These are phyloP conservation scores for Xylariales sp. DNA, from an alignment of 2,329 filamentous ascomycete species.

Conservation along the genomic window DNA sequence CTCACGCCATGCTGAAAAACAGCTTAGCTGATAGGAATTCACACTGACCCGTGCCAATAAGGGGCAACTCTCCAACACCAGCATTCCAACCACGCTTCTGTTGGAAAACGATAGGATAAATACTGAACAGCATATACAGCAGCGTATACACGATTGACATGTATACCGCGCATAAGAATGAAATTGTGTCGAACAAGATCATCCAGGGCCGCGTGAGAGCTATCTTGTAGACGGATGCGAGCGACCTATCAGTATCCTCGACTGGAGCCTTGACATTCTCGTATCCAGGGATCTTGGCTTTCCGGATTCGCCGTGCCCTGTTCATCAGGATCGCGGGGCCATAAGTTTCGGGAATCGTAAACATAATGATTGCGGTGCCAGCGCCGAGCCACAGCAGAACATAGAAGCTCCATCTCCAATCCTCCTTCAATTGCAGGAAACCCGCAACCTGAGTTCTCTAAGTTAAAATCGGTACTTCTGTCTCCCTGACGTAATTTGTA, in stretches of 20 bases:
- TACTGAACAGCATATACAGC: constrained; percentile 54
- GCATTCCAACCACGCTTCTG: constrained; percentile 48
- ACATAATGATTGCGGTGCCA: constrained; percentile 38
- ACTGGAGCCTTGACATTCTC: constrained; percentile 45
- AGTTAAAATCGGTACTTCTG: neutral
- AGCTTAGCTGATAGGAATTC: no score
- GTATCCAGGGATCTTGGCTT: constrained; percentile 43
- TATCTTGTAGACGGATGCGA: constrained; percentile 43
- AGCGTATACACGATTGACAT: constrained; percentile 48
- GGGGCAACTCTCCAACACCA: constrained; percentile 46
- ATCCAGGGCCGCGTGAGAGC: constrained; percentile 50
- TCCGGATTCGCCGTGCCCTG: constrained; percentile 49
- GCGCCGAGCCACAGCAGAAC: constrained; percentile 40
- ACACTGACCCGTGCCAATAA: constrained; percentile 38
- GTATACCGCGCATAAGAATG: constrained; percentile 46
- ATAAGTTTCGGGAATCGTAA: constrained; percentile 56
- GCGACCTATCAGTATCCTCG: constrained; percentile 39
- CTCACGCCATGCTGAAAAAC: no score
- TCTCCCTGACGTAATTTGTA: neutral
- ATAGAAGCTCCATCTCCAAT: constrained; percentile 52
- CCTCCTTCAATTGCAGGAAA: constrained; percentile 50
- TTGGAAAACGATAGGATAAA: constrained; percentile 52
- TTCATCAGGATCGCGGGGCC: constrained; percentile 44
- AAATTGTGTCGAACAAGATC: constrained; percentile 50
- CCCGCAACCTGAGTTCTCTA: constrained; percentile 34